phyloP scores from a whole-genome alignment of 257 asterid genomes.

The Prunella vulgaris region DNA sequence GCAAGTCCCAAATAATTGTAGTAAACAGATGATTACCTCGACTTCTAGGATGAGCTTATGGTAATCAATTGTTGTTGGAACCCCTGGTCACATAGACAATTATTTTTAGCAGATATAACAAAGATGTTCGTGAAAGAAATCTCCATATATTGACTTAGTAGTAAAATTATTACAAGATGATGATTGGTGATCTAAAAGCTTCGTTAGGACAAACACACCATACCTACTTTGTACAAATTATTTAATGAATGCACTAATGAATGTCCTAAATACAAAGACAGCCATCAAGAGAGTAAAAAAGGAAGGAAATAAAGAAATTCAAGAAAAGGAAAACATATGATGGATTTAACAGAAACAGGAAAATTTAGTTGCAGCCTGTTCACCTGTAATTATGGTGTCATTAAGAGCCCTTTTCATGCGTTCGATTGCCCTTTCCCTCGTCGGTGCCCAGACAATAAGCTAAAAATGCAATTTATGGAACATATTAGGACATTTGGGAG shows the following conservation, averaged over 20 bases:
- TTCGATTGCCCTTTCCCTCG: constrained; percentile 86
- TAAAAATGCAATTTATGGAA: constrained; percentile 22
- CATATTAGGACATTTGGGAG: constrained; percentile 18
- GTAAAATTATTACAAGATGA: neutral
- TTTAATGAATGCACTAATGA: neutral
- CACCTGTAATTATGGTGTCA: constrained; percentile 90
- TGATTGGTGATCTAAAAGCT: neutral
- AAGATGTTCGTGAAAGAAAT: neutral
- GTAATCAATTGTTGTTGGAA: constrained; percentile 95
- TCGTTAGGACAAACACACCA: neutral
- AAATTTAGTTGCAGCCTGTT: neutral
- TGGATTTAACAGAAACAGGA: neutral
- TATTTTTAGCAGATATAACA: constrained; percentile 7
- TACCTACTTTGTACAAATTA: neutral
- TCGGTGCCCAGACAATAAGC: constrained; percentile 99
- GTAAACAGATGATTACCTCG: constrained; percentile 51
- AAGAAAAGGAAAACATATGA: neutral
- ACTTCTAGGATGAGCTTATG: constrained; percentile 96
- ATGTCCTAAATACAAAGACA: neutral
- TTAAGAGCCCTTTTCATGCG: constrained; percentile 98
- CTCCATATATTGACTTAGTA: neutral
- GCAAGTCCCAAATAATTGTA: neutral
- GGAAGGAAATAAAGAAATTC: no score
- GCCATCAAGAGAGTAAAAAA: neutral
- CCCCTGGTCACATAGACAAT: constrained; percentile 48